Percentiles rank a stretch among this genome's conserved stretches.
Evolutionary conservation across 495 filamentous ascomycete species (phyloP).

Genomic region (Evansstolkia leycettana): DNA sequence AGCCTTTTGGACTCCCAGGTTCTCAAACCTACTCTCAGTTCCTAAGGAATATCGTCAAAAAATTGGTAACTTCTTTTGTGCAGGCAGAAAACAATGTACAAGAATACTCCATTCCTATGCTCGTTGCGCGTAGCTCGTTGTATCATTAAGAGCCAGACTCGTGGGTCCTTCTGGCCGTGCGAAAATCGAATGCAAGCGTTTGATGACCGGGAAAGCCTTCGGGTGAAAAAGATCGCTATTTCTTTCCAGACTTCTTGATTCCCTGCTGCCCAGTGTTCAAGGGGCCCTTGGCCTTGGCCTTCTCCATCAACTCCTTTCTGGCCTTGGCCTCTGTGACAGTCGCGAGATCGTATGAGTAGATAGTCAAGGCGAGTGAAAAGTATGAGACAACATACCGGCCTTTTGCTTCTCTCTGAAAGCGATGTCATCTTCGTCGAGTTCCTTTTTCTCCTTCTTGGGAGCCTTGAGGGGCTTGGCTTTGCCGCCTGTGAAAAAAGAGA

Average conservation of each 20-base stretch:
- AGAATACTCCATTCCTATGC: not conserved
- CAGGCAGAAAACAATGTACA: not conserved
- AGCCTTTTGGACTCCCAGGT: no score
- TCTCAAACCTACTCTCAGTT: no score
- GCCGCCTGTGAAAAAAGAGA: slow-evolving; percentile 42
- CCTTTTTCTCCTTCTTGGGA: slow-evolving; percentile 65
- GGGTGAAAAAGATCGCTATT: no score
- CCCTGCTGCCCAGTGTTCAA: slow-evolving; percentile 66
- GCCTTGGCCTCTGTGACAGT: slow-evolving; percentile 57
- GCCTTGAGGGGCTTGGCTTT: slow-evolving; percentile 78
- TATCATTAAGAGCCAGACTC: not conserved
- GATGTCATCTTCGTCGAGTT: slow-evolving; percentile 64
- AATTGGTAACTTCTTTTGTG: not conserved
- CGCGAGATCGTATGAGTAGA: slow-evolving; percentile 1
- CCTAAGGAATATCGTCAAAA: no score
- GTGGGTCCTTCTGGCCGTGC: no score
- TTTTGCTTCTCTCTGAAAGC: slow-evolving; percentile 64
- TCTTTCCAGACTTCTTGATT: slow-evolving; percentile 89
- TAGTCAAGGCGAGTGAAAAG: not conserved
- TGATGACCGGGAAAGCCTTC: no score
- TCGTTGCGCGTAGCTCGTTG: slow-evolving; percentile 5
- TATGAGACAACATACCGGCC: slow-evolving; percentile 42
- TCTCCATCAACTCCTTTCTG: slow-evolving; percentile 58
- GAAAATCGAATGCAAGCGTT: no score
- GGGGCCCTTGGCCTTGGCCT: slow-evolving; percentile 46